A percentile compares a stretch with the other conserved stretches of the same genome.
phyloP scores from a whole-genome alignment of 345 rosid species.

The Salix koriyanagi region DNA sequence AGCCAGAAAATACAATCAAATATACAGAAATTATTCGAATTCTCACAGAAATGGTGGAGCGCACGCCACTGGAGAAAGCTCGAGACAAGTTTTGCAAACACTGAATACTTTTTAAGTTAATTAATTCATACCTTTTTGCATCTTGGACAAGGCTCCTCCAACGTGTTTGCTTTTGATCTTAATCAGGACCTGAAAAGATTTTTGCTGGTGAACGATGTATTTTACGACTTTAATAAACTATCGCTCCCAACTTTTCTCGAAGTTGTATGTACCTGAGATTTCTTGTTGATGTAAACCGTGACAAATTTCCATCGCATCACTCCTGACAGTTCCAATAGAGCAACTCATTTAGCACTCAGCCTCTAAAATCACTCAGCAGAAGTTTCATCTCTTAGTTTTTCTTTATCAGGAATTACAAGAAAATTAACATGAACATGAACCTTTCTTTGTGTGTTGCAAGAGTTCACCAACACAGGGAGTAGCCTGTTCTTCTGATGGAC shows the following conservation, averaged over 20 bases:
- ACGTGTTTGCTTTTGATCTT: slow-evolving; percentile 83
- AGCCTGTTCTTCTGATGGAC: slow-evolving; percentile 35
- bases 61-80: neutral
- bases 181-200: slow-evolving; percentile 51
- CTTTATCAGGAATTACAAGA: neutral
- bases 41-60: neutral
- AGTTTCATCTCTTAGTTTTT: neutral
- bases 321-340: slow-evolving; percentile 44
- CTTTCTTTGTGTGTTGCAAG: slow-evolving; percentile 63
- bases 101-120: neutral
- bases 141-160: slow-evolving; percentile 90
- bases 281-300: slow-evolving; percentile 64
- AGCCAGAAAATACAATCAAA: too few relatives aligned
- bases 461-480: slow-evolving; percentile 64
- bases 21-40: too few relatives aligned
- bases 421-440: slow-evolving; percentile 23
- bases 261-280: slow-evolving; percentile 53
- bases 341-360: neutral
- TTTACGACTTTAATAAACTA: neutral
- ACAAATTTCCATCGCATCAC: slow-evolving; percentile 54
- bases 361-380: neutral
- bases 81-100: neutral
- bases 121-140: slow-evolving; percentile 58
- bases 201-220: neutral
- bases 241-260: neutral